Percentiles rank a stretch among this genome's conserved stretches.
These are phyloP conservation scores for Cladosporium halotolerans DNA, from an alignment of 2,329 filamentous ascomycete genomes.

Conservation along the genomic window DNA sequence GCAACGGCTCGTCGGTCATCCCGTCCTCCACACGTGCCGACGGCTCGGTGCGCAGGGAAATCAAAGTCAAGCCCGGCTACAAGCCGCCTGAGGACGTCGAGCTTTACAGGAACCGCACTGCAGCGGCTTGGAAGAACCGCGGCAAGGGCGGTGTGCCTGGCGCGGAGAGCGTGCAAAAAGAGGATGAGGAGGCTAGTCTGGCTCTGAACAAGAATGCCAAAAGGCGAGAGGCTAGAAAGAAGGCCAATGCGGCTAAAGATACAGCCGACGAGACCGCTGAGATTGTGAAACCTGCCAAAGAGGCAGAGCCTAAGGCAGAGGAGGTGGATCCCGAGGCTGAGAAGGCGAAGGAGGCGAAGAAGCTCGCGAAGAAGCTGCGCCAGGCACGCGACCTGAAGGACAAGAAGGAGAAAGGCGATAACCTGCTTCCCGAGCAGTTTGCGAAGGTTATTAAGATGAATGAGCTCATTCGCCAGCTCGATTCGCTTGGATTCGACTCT, in stretches of 20 bases:
- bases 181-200: slow-evolving; percentile 42
- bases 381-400: slow-evolving; percentile 85
- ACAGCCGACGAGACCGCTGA: slow-evolving; percentile 13
- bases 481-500: slow-evolving; percentile 73
- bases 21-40: slow-evolving; percentile 81
- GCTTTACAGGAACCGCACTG: slow-evolving; percentile 88
- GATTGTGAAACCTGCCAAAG: slow-evolving; percentile 40
- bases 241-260: slow-evolving; percentile 46
- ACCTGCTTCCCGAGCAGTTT: slow-evolving; percentile 84
- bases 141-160: slow-evolving; percentile 67
- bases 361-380: slow-evolving; percentile 87
- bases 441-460: slow-evolving; percentile 97
- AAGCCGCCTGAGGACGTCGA: slow-evolving; percentile 92
- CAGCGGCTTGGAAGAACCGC: slow-evolving; percentile 75
- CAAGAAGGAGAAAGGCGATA: slow-evolving; percentile 83
- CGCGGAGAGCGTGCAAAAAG: slow-evolving; percentile 51
- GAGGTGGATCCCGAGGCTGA: slow-evolving; percentile 64
- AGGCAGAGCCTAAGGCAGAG: slow-evolving; percentile 32
- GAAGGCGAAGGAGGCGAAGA: slow-evolving; percentile 86
- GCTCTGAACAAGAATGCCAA: slow-evolving; percentile 81
- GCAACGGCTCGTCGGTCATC: slow-evolving; percentile 77
- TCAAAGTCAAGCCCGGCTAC: slow-evolving; percentile 89
- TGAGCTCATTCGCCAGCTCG: slow-evolving; percentile 82
- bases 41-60: slow-evolving; percentile 87
- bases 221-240: slow-evolving; percentile 60